Conservation (phyloP, 208 protist species). For the Trypanosoma cruzi region DNA sequence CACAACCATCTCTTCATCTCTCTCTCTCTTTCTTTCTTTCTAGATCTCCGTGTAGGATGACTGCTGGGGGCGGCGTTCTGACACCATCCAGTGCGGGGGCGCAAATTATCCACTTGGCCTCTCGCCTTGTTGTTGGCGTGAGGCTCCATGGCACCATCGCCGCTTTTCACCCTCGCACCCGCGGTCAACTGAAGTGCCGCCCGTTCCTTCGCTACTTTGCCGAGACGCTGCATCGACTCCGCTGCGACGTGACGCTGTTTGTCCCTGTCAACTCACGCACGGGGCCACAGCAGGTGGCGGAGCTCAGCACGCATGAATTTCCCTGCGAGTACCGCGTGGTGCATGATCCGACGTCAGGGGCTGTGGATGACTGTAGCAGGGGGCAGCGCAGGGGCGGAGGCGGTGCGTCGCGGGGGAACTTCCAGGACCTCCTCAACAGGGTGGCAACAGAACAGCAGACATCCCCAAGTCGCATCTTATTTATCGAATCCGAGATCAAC, state of each 20-base stretch:
- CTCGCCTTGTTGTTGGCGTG: constrained; percentile 66
- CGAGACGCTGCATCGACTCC: constrained; percentile 54
- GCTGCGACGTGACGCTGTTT: constrained; percentile 75
- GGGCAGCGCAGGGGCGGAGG: not conserved
- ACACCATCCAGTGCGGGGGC: constrained; percentile 8
- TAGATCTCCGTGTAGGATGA: constrained; percentile 4
- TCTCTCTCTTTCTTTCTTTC: constrained; percentile 3
- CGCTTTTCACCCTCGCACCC: constrained; percentile 36
- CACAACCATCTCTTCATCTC: not conserved
- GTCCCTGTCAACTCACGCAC: constrained; percentile 18
- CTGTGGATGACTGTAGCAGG: constrained; percentile 7
- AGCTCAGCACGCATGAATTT: constrained; percentile 53
- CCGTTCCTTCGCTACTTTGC: constrained; percentile 74
- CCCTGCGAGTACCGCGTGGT: constrained; percentile 46
- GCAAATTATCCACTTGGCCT: constrained; percentile 28
- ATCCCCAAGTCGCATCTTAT: constrained; percentile 56
- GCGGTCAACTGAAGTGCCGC: constrained; percentile 51
- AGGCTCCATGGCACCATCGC: constrained; percentile 70
- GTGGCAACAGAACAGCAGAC: constrained; percentile 36
- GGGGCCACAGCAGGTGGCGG: constrained; percentile 22
- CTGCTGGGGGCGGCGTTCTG: constrained; percentile 7
- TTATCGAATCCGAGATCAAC: constrained; percentile 85
- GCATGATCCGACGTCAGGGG: constrained; percentile 36
- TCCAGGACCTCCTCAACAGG: constrained; percentile 56
- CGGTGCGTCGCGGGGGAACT: constrained; percentile 45